Evolutionary conservation across 2,329 filamentous ascomycete genomes (phyloP), one percentile per base, ranked within the genome.

Genomic region (Diaporthe sp.): DNA sequence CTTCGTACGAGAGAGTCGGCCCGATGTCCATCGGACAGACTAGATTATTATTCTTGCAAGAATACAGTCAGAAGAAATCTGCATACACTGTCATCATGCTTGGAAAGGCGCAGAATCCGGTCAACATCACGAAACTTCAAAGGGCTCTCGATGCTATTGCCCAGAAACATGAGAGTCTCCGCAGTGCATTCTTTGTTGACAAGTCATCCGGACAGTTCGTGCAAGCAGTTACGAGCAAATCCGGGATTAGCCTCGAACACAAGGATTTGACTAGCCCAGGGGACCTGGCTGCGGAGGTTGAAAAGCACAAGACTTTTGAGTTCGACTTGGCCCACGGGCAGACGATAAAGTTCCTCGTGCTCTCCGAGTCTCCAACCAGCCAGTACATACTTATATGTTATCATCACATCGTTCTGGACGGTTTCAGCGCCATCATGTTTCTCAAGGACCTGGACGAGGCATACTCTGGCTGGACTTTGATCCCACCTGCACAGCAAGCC

Each of bases 341-440:
- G 10, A n/a, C n/a, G 2, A 25, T 53, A 1, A 53, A 53, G n/a
- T n/a, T 53, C n/a, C 22, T 25, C 10, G 49, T 53, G 22, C 10
- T 53, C 10, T 25, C 49, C 8, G 22, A 25, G 15, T 82, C 81
- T 0, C 75, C 79, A 1, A 80, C 79, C 0, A 70, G 77, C 2
- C 85, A 88, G 74, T 85, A 81, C 77, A 75, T 89, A 3, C 55
- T 90, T 0, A 59, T 90, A 15, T n/a, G 44, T 15, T 62, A 61
- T 46, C 67, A 75, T 34, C 73, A 75, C 46, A 75, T 75, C 31
- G 44, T 44, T 28, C 34, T 75, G 42, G 73, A 75, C n/a, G 73
- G 73, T n/a, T 19, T 61, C 65, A 65, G 73, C 57, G 25, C 42
- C 1, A n/a, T 62, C 28, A 25, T 62, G n/a, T 53, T 75, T 12